Base-by-base conservation (phyloP, 768 basidiomycete species). In the Collybiopsis luxurians region DNA sequence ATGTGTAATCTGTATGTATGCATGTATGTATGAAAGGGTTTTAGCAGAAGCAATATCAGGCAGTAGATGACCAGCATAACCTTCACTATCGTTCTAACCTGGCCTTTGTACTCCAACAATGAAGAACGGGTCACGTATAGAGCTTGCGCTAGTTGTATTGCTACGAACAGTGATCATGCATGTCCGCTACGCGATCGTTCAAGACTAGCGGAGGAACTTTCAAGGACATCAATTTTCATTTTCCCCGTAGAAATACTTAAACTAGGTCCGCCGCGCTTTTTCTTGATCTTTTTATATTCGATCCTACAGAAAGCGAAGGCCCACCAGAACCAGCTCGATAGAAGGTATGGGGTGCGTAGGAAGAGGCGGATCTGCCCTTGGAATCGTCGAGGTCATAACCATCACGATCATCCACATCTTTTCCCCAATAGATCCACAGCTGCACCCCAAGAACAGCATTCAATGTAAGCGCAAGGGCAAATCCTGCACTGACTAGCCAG, bases 391-490 rank as follows among this genome's bases (percentile, higher is more conserved):
- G 15, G 5, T 34, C 50, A n/a, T 38, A 36, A 23, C 26, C 50
- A 24, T 51, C 50, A 3, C 50, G 50, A 4, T 51, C 50, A 24
- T 39, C 50, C 5, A 23, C 15, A 31, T 78, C 80, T 59, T 79
- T 77, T 12, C 86, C 87, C 89, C 90, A 90, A 69, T 90, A 98
- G 73, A 81, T 71, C 78, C 86, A 89, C 79, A 98, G 78, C 75
- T 98, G 95, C 11, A 71, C 74, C 2, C 90, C 95, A 12, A 98
- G 73, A n/a, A 96, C 77, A 56, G 85, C 59, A 70, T 99, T 99
- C 10, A 98, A 77, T 5, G 85, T 44, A 0, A 96, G 83, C 1
- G 93, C 92, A 21, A 95, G 79, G 0, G 80, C 84, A 70, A 95
- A 98, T 26, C 94, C 91, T 24, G 90, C 89, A 19, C 84, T 75